phyloP scores from a whole-genome alignment of 2,329 filamentous ascomycete genomes.

The Microdochium paspali region DNA sequence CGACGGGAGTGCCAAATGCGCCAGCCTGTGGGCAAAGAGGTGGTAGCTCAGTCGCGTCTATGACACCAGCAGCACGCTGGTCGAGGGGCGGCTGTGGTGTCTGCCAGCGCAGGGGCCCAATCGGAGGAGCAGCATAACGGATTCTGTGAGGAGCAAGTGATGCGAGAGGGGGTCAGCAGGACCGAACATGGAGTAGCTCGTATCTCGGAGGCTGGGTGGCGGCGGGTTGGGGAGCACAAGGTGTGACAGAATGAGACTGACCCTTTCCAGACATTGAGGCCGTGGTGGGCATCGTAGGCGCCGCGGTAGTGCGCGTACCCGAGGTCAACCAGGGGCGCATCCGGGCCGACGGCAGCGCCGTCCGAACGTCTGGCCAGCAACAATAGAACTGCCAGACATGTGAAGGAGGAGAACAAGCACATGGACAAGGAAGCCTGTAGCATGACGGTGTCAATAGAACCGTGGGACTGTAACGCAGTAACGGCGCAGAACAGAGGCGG shows the following conservation, averaged over 20 bases:
- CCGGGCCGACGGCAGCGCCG: not conserved
- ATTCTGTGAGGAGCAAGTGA: constrained; percentile 7
- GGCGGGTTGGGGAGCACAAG: not conserved
- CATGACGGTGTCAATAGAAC: not conserved
- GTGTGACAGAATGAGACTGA: not conserved
- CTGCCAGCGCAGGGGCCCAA: constrained; percentile 16
- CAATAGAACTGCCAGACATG: not conserved
- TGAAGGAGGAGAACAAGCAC: not conserved
- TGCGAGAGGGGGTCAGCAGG: not conserved
- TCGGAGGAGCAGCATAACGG: constrained; percentile 17
- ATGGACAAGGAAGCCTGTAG: not conserved
- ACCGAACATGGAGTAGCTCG: not conserved
- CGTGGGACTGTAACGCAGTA: not conserved
- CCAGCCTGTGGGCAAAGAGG: constrained; percentile 17
- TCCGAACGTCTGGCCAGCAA: not conserved
- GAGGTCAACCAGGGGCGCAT: not conserved
- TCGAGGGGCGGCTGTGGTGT: constrained; percentile 11
- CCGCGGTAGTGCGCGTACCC: not conserved
- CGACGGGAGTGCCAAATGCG: constrained; percentile 13
- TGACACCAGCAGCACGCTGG: constrained; percentile 6
- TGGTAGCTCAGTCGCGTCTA: constrained; percentile 14
- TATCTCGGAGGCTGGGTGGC: not conserved
- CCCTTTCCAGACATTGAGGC: not conserved
- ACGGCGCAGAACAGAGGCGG: not conserved
- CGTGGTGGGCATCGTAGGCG: not conserved